Evolutionary conservation across 1,139 yeast species (phyloP), one percentile per base, ranked within the genome.

Genomic region (Geotrichum siamense): DNA sequence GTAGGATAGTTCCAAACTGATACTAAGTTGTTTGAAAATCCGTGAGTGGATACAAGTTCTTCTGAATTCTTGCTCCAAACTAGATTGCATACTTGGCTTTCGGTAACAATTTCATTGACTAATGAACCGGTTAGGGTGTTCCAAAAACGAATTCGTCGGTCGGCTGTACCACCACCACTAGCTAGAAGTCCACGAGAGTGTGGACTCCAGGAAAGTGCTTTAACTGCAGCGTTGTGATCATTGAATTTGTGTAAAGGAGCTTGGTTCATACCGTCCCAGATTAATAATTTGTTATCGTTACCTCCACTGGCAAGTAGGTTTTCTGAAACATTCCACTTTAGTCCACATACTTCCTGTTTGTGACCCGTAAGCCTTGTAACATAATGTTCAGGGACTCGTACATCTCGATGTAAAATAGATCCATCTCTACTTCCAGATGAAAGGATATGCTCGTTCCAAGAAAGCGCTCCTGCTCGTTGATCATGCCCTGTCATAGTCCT

Each of bases 101-200:
- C 96, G 0, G 97, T 87, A 59, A 89, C 93, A 15, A 84, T 79
- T 56, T 87, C 93, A 55, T 78, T 75, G 15, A 85, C 61, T 49
- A 81, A 74, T 26, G 72, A 63, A 0, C 96, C 96, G 6, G 84
- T 84, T 39, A 80, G 65, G 0, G 95, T 84, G 61, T 87, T 89
- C 98, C 98, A 91, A 20, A 89, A 79, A 61, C 91, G 83, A 55
- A 93, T 81, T 25, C 82, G 75, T 47, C 91, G 78, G 63, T 91
- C 99, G 1, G 94, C 93, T 0, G 97, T 87, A 20, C 99, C 99
- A 21, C 98, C 99, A 5, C 98, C 99, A 2, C 93, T 78, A 0
- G 97, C 97, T 44, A 91, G 65, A 3, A 89, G 74, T 0, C 97
- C 97, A 47, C 97, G 70, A 59, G 86, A 95, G 60, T 91, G 97